phyloP scores from a whole-genome alignment of 2,329 filamentous ascomycete species.

The Colletotrichum sp. region DNA sequence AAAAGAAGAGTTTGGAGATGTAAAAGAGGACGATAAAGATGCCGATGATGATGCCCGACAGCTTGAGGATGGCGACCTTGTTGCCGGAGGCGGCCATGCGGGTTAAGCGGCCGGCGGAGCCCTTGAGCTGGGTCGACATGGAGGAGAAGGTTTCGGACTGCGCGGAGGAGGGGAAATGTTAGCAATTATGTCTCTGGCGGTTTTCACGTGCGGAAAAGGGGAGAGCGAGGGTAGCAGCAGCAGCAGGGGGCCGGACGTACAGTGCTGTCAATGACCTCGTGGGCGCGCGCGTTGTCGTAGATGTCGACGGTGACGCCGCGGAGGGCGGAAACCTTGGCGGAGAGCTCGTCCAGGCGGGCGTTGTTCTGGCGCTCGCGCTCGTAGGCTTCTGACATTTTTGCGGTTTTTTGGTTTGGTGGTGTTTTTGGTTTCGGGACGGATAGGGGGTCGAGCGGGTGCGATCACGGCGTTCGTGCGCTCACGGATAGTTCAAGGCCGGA shows the following conservation, averaged over 20 bases:
- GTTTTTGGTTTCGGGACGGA: background rate
- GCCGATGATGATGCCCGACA: constrained; percentile 82
- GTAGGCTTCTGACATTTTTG: constrained; percentile 75
- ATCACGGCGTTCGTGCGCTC: background rate
- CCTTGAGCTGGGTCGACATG: constrained; percentile 82
- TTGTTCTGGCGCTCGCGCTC: constrained; percentile 92
- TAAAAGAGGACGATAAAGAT: constrained; percentile 79
- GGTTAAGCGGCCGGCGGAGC: constrained; percentile 80
- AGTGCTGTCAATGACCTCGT: constrained; percentile 86
- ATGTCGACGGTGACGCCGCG: constrained; percentile 96
- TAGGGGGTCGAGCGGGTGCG: background rate
- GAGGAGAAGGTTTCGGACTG: constrained; percentile 90
- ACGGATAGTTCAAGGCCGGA: background rate
- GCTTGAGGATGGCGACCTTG: constrained; percentile 87
- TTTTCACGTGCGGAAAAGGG: background rate
- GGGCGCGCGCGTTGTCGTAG: constrained; percentile 91
- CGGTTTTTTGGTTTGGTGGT: background rate
- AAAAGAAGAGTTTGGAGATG: constrained; percentile 68
- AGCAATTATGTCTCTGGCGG: background rate
- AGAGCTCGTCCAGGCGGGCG: constrained; percentile 88
- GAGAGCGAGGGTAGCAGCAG: background rate
- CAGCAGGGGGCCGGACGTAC: constrained; percentile 53
- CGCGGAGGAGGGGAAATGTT: background rate
- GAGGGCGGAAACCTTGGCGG: constrained; percentile 87
- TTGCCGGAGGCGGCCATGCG: constrained; percentile 93